Conservation (phyloP, 2,329 filamentous ascomycete species). For the Dothistroma pini region DNA sequence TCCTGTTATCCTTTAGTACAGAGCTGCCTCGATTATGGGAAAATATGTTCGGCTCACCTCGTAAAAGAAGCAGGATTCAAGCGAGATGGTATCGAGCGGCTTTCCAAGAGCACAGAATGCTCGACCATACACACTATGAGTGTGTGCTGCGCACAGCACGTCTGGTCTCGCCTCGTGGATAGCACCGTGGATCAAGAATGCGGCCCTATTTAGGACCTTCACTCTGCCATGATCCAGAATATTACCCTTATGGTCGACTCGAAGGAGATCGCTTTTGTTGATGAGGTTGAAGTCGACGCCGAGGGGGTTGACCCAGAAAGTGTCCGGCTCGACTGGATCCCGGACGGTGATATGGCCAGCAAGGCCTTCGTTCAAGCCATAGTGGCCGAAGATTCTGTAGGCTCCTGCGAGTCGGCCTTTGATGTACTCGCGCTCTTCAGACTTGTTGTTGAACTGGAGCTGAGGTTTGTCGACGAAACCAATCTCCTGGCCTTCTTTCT, state of each 20-base stretch:
- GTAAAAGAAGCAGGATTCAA: constrained; percentile 40
- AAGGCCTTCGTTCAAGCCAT: constrained; percentile 33
- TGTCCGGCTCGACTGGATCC: constrained; percentile 3
- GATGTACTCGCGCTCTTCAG: constrained; percentile 34
- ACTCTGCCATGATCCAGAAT: constrained; percentile 34
- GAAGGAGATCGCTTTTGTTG: constrained; percentile 39
- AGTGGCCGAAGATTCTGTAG: constrained; percentile 36
- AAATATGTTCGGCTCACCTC: constrained; percentile 6
- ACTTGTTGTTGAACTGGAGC: constrained; percentile 21
- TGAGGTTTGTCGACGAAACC: constrained; percentile 12
- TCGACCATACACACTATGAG: constrained; percentile 37
- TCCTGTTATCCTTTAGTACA: constrained; percentile 17
- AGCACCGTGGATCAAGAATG: constrained; percentile 39
- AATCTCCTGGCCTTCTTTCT: constrained; percentile 10
- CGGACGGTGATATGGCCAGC: constrained; percentile 39
- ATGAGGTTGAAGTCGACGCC: constrained; percentile 37
- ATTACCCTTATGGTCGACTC: constrained; percentile 38
- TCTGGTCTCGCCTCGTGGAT: constrained; percentile 38
- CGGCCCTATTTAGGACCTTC: constrained; percentile 37
- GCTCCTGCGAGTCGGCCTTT: constrained; percentile 38
- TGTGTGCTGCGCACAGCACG: constrained; percentile 38
- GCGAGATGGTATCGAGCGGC: constrained; percentile 40
- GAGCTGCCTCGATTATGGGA: not conserved
- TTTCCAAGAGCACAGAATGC: constrained; percentile 37
- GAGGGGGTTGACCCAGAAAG: constrained; percentile 33